phyloP scores from a whole-genome alignment of 495 filamentous ascomycete species.

The Trichoderma virens region DNA sequence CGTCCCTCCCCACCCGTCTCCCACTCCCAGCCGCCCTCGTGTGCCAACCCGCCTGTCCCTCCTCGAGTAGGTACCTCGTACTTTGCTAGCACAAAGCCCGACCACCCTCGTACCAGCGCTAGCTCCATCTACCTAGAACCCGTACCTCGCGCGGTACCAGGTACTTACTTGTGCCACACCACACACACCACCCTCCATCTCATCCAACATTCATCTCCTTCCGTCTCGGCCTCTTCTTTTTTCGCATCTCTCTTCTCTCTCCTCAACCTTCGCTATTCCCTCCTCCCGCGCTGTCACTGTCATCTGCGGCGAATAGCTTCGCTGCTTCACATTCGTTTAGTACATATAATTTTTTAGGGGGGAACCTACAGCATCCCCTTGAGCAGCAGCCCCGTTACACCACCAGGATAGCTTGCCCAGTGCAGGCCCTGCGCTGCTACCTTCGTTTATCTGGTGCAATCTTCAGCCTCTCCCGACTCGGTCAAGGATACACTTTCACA shows the following conservation, averaged over 20 bases:
- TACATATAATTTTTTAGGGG: neutral
- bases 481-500: neutral
- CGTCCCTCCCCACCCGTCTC: no score
- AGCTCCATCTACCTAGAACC: neutral
- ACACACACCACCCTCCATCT: slow-evolving; percentile 5
- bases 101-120: neutral
- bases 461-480: neutral
- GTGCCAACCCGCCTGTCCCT: no score
- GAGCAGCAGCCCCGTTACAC: neutral
- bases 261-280: neutral
- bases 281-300: neutral
- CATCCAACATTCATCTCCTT: slow-evolving; percentile 1
- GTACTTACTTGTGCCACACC: neutral
- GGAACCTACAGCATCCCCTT: neutral
- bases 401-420: neutral
- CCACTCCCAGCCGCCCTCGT: no score
- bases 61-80: no score
- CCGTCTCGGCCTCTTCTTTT: neutral
- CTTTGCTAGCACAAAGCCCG: no score
- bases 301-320: neutral
- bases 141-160: neutral
- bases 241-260: neutral
- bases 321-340: slow-evolving; percentile 9
- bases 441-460: neutral
- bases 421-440: neutral